Percentiles rank a stretch among this genome's conserved stretches.
Conservation (phyloP, 2,329 filamentous ascomycete genomes). For the Sphaerostilbella broomeana region DNA sequence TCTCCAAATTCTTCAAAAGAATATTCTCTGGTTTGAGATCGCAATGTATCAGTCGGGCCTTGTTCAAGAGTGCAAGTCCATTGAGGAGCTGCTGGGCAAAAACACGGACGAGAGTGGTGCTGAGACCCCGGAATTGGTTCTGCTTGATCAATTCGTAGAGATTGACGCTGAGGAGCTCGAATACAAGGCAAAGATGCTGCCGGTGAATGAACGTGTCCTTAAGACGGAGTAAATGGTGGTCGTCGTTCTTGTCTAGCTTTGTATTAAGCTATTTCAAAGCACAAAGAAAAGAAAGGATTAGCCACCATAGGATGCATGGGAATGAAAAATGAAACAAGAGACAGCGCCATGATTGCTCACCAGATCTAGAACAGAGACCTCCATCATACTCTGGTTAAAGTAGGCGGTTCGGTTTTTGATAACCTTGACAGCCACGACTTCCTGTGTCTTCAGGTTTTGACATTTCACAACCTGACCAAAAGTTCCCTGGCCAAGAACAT, state of each 20-base stretch:
- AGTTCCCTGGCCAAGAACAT: constrained; percentile 93
- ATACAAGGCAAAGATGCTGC: constrained; percentile 93
- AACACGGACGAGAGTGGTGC: constrained; percentile 91
- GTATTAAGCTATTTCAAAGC: constrained; percentile 69
- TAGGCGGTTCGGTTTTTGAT: constrained; percentile 99
- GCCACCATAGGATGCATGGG: not conserved
- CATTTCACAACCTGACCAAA: constrained; percentile 99
- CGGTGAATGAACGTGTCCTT: constrained; percentile 98
- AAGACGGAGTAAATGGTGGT: constrained; percentile 87
- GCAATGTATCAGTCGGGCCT: constrained; percentile 94
- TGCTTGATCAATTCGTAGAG: constrained; percentile 98
- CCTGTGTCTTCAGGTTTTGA: constrained; percentile 95
- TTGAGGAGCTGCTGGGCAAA: constrained; percentile 96
- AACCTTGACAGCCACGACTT: constrained; percentile 97
- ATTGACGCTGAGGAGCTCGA: constrained; percentile 94
- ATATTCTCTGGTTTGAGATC: constrained; percentile 99
- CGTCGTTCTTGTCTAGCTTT: constrained; percentile 98
- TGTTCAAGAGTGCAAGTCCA: constrained; percentile 85
- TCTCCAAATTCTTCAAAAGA: constrained; percentile 93
- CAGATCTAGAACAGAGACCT: constrained; percentile 93
- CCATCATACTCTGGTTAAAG: constrained; percentile 99
- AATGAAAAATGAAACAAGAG: not conserved
- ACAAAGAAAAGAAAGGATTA: not conserved
- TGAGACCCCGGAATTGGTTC: constrained; percentile 95
- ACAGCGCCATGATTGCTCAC: constrained; percentile 42